These are phyloP conservation scores for Telopea speciosissima DNA, from an alignment of 177 flowering plant species.

Conservation along the genomic window DNA sequence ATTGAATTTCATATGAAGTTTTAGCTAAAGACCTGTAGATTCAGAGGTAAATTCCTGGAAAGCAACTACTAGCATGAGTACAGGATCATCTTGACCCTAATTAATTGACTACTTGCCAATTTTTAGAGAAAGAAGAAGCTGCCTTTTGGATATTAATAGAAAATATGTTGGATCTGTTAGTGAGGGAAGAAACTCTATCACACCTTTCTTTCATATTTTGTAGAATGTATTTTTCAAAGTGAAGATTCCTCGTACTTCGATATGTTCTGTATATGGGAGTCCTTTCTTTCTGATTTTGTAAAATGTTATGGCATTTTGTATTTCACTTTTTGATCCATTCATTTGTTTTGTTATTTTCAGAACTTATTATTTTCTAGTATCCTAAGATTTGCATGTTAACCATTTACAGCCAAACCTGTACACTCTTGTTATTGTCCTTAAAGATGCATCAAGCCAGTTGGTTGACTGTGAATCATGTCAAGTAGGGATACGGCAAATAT, in stretches of 20 bases:
- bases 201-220: background rate
- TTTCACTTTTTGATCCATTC: background rate
- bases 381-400: slow-evolving; percentile 4
- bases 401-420: slow-evolving; percentile 75
- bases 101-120: too few relatives aligned
- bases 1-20: too few relatives aligned
- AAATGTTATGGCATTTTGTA: background rate
- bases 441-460: slow-evolving; percentile 65
- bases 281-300: background rate
- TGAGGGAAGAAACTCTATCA: background rate
- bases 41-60: too few relatives aligned
- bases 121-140: too few relatives aligned
- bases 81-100: too few relatives aligned
- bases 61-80: too few relatives aligned
- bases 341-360: background rate
- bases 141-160: too few relatives aligned
- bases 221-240: background rate
- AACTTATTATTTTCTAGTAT: background rate
- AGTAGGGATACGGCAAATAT: slow-evolving; percentile 71
- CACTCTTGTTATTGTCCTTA: slow-evolving; percentile 70
- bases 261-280: background rate
- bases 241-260: background rate
- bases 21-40: too few relatives aligned
- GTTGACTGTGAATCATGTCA: slow-evolving; percentile 95
- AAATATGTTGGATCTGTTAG: background rate